These are phyloP conservation scores for Miscanthus sacchariflorus DNA, from an alignment of 202 grass and related monocot genomes.

Conservation along the genomic window DNA sequence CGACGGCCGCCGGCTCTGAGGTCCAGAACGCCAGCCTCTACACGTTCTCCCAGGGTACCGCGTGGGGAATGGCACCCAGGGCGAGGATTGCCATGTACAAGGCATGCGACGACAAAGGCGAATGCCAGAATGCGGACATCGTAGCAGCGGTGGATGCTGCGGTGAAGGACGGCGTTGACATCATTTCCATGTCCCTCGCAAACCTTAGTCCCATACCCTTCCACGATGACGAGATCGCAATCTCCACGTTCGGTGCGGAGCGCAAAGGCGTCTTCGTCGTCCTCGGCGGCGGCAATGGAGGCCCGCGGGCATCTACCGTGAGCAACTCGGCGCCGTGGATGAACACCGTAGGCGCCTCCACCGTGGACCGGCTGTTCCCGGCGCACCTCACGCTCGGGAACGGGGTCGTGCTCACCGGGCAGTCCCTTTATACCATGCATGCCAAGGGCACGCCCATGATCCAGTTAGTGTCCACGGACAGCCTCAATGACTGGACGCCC, in stretches of 20 bases:
- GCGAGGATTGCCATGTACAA: conserved; percentile 67
- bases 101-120: background rate
- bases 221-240: conserved; percentile 30
- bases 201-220: fast-evolving
- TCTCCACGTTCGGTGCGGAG: conserved; percentile 47
- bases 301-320: background rate
- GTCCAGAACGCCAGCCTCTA: conserved; percentile 21
- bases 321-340: conserved; percentile 59
- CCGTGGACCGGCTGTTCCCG: conserved; percentile 54
- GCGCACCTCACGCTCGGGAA: conserved; percentile 52
- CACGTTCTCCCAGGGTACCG: conserved; percentile 27
- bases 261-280: conserved; percentile 55
- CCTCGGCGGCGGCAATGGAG: conserved; percentile 35
- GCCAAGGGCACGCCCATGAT: conserved; percentile 8
- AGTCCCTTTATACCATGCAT: conserved; percentile 44
- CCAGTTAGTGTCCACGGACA: background rate
- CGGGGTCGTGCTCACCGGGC: conserved; percentile 47
- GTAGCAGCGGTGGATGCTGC: conserved; percentile 50
- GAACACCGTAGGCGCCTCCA: conserved; percentile 52
- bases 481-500: background rate
- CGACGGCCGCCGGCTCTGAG: conserved; percentile 26
- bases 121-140: background rate
- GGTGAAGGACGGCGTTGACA: conserved; percentile 57
- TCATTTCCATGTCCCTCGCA: conserved; percentile 64
- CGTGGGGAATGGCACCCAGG: conserved; percentile 49